These are phyloP conservation scores for Suillus decipiens DNA, from an alignment of 768 basidiomycete species.

Conservation along the genomic window DNA sequence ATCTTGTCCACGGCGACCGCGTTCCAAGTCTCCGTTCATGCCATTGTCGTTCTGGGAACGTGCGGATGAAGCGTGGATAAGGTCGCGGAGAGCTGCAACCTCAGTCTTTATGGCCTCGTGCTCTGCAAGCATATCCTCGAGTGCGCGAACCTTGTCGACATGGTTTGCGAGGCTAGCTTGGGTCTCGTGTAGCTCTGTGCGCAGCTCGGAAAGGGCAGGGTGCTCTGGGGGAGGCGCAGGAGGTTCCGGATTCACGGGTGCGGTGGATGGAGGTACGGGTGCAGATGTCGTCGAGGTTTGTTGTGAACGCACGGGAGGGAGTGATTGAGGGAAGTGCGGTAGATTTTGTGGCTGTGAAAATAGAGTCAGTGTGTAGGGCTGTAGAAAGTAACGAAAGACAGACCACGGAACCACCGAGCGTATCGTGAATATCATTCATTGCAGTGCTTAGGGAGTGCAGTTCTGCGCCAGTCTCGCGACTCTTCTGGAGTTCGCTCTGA, in stretches of 20 bases:
- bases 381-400: conserved; percentile 28
- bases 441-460: conserved; percentile 72
- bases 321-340: conserved; percentile 60
- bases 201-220: conserved; percentile 58
- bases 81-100: conserved; percentile 66
- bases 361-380: conserved; percentile 13
- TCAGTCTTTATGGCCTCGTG: conserved; percentile 85
- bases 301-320: conserved; percentile 65
- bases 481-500: conserved; percentile 94
- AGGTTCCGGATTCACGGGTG: conserved; percentile 2
- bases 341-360: conserved; percentile 55
- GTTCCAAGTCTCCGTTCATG: conserved; percentile 15
- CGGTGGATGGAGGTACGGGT: conserved; percentile 23
- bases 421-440: conserved; percentile 92
- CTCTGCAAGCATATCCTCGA: conserved; percentile 81
- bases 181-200: conserved; percentile 81
- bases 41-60: conserved; percentile 21
- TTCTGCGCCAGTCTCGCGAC: conserved; percentile 89
- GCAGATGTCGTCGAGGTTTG: conserved; percentile 20
- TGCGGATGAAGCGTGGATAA: conserved; percentile 53
- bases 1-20: conserved; percentile 38
- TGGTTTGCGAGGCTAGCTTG: conserved; percentile 76
- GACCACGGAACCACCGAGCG: conserved; percentile 80
- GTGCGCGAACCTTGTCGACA: conserved; percentile 77
- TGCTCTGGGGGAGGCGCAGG: conserved; percentile 21